Base-by-base conservation (phyloP, 2,329 filamentous ascomycete species). In the Penicillium olsonii region DNA sequence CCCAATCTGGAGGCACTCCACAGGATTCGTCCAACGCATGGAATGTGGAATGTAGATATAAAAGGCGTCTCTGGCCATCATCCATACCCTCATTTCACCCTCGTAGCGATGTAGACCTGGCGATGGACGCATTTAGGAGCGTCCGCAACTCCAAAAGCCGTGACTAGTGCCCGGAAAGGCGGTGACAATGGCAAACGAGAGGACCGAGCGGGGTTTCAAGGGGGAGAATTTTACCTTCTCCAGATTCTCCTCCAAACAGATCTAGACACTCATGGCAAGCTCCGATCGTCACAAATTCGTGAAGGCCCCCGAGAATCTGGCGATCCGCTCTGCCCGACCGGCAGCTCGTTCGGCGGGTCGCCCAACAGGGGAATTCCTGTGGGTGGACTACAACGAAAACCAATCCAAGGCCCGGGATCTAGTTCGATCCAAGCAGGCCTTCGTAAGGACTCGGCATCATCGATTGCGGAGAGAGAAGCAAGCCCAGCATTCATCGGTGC, bases 171-270 rank as follows among this genome's bases (percentile, higher is more conserved):
- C 24, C n/a, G 19, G 19, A 17, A 39, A 39, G 37, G 37, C 37
- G 37, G 37, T 39, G 37, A 39, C 37, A n/a, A 24, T 39, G 24
- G 33, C 38, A 47, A 39, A 33, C 20, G 6, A 27, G 45, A 18
- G 45, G 45, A 31, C 45, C 45, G 45, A 48, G 45, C 45, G 45
- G 45, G 44, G 44, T 40, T 24, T 48, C 45, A 48, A 38, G 38
- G 45, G 45, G 27, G 41, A 42, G 8, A 26, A 17, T 39, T 48
- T 48, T 42, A n/a, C 29, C 12, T 46, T 40, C 43, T 39, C 37
- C 31, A 11, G 35, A 46, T 38, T 29, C 26, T 39, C 35, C 37
- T n/a, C 12, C 12, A 31, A 31, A 10, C 26, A 10, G 26, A 31
- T 31, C 22, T 33, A n/a, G n/a, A n/a, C n/a, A 29, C 43, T 39